Conservation (phyloP, 2,329 filamentous ascomycete genomes). For the Didymellaceae sp. region DNA sequence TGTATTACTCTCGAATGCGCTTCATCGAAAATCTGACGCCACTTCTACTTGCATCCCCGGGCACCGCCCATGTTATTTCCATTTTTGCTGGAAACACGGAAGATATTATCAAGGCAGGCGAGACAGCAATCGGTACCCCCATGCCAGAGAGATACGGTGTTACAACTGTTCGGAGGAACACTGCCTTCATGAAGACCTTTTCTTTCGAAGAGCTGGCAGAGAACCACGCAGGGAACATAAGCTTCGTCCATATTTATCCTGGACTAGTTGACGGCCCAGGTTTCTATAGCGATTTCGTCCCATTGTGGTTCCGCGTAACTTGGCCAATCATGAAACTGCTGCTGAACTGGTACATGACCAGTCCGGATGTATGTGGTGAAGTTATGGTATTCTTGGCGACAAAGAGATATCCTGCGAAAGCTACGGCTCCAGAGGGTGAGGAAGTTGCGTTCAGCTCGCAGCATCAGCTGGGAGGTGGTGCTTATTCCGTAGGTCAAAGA, state of each 20-base stretch:
- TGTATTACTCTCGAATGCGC: conserved; percentile 49
- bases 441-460: conserved; percentile 27
- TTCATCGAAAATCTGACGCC: conserved; percentile 49
- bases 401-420: conserved; percentile 30
- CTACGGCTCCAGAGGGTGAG: background rate
- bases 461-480: conserved; percentile 32
- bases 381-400: conserved; percentile 42
- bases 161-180: conserved; percentile 35
- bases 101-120: conserved; percentile 28
- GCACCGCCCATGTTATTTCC: conserved; percentile 40
- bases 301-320: conserved; percentile 38
- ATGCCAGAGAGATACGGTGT: conserved; percentile 32
- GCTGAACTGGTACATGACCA: conserved; percentile 29
- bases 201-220: conserved; percentile 36
- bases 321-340: conserved; percentile 37
- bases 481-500: conserved; percentile 34
- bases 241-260: conserved; percentile 43
- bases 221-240: conserved; percentile 30
- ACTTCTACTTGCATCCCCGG: conserved; percentile 33
- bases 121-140: conserved; percentile 39
- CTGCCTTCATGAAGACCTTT: conserved; percentile 43
- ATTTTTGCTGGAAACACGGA: conserved; percentile 44
- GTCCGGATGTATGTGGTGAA: conserved; percentile 37
- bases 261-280: conserved; percentile 42
- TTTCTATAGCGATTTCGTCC: conserved; percentile 33